These are phyloP conservation scores for Dactylorhiza incarnata DNA, from an alignment of 106 monocot genomes.

Conservation along the genomic window DNA sequence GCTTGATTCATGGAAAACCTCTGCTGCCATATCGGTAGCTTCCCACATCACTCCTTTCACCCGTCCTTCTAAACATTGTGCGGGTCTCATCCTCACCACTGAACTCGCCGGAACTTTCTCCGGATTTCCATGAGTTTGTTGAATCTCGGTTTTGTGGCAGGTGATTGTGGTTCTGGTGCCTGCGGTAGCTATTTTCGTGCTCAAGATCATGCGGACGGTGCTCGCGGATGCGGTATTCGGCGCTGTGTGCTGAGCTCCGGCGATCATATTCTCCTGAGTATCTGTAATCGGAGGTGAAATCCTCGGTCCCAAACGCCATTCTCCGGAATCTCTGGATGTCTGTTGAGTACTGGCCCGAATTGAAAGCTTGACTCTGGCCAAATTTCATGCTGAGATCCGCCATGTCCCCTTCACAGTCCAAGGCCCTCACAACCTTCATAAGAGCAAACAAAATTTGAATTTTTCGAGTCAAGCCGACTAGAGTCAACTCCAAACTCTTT, in stretches of 20 bases:
- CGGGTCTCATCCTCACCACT: conserved; percentile 7
- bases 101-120: conserved; percentile 3
- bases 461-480: no score
- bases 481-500: no score
- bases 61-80: conserved; percentile 7
- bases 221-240: conserved; percentile 6
- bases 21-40: neutral
- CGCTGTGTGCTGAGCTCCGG: conserved; percentile 15
- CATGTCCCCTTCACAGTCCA: conserved; percentile 28
- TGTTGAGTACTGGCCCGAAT: conserved; percentile 15
- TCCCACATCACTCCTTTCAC: conserved; percentile 4
- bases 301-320: conserved; percentile 18
- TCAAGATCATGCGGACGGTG: neutral
- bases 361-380: conserved; percentile 27
- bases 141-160: neutral
- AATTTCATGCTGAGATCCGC: conserved; percentile 25
- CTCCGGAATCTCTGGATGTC: conserved; percentile 25
- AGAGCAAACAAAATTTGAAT: neutral
- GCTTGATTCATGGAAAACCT: neutral
- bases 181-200: neutral
- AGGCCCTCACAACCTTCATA: conserved; percentile 25
- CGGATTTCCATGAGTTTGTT: conserved; percentile 1
- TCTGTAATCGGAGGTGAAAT: conserved; percentile 9
- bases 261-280: conserved; percentile 12
- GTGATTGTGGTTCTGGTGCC: neutral